Evolutionary conservation across 2,329 filamentous ascomycete species (phyloP).

Genomic region (Arthroderma uncinatum): DNA sequence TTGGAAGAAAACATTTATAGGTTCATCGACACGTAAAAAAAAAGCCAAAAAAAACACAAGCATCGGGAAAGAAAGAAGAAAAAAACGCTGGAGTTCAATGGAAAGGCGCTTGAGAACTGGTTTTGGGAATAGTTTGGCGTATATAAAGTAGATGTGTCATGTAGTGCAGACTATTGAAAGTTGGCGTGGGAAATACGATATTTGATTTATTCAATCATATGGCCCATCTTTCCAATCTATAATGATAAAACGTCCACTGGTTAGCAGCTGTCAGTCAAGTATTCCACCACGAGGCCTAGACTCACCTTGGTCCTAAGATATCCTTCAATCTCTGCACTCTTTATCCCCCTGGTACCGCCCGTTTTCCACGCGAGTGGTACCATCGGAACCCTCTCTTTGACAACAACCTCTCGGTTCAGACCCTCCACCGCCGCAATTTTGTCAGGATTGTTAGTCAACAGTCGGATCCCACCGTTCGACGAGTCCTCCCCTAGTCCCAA

Average conservation of each 20-base stretch:
- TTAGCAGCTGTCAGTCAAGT: constrained; percentile 4
- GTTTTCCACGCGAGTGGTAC: constrained; percentile 84
- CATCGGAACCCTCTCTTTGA: constrained; percentile 88
- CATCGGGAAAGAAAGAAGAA: too few relatives aligned
- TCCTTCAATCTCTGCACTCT: constrained; percentile 78
- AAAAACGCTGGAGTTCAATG: neutral
- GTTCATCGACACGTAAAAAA: neutral
- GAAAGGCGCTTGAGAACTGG: neutral
- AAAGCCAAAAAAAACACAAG: too few relatives aligned
- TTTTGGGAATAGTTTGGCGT: neutral
- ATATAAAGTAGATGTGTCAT: neutral
- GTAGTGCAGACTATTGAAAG: neutral
- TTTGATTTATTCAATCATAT: constrained; percentile 46
- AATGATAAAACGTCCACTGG: neutral
- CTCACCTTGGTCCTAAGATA: constrained; percentile 90
- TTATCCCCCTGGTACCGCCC: constrained; percentile 65
- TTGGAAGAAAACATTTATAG: neutral
- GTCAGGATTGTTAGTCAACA: constrained; percentile 95
- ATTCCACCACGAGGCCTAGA: constrained; percentile 10
- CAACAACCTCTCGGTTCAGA: constrained; percentile 72
- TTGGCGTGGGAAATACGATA: neutral
- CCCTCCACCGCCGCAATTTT: constrained; percentile 93
- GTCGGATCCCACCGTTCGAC: constrained; percentile 51
- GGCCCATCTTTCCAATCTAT: constrained; percentile 79
- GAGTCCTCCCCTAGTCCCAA: constrained; percentile 58